Evolutionary conservation across 2,329 filamentous ascomycete species (phyloP).

Genomic region (Penicillium decumbens): DNA sequence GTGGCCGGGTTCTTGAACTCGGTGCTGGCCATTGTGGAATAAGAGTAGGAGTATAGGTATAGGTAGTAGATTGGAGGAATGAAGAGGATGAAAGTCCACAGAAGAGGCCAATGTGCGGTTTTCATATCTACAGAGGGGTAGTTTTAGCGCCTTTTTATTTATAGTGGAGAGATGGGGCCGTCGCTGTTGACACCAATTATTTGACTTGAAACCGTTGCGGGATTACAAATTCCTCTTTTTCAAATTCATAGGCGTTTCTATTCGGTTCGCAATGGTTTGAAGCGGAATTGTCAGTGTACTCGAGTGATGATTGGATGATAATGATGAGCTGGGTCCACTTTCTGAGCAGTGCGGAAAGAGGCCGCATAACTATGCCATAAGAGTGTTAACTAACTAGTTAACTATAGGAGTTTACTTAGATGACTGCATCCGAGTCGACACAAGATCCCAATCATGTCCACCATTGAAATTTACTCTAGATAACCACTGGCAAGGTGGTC

Average conservation of each 20-base stretch:
- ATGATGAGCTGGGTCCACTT: background rate
- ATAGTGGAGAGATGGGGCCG: background rate
- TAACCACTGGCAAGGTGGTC: too few species aligned
- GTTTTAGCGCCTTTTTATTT: background rate
- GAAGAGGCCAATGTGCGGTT: background rate
- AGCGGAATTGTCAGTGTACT: background rate
- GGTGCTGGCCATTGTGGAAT: conserved; percentile 36
- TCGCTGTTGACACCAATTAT: background rate
- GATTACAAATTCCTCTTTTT: background rate
- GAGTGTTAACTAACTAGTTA: too few species aligned
- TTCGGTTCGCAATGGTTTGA: background rate
- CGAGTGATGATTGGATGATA: background rate
- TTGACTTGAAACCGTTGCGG: background rate
- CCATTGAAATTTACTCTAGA: too few species aligned
- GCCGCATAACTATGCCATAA: background rate
- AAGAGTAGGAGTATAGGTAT: conserved; percentile 7
- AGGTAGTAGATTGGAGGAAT: background rate
- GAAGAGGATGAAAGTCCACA: background rate
- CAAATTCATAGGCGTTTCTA: background rate
- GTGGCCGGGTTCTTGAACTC: conserved; percentile 34
- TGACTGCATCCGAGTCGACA: too few species aligned
- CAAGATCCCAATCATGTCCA: too few species aligned
- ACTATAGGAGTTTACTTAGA: too few species aligned
- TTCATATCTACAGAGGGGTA: background rate
- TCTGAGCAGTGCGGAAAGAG: background rate